Conservation (phyloP, 768 basidiomycete genomes). For the Lepiota subincarnata region DNA sequence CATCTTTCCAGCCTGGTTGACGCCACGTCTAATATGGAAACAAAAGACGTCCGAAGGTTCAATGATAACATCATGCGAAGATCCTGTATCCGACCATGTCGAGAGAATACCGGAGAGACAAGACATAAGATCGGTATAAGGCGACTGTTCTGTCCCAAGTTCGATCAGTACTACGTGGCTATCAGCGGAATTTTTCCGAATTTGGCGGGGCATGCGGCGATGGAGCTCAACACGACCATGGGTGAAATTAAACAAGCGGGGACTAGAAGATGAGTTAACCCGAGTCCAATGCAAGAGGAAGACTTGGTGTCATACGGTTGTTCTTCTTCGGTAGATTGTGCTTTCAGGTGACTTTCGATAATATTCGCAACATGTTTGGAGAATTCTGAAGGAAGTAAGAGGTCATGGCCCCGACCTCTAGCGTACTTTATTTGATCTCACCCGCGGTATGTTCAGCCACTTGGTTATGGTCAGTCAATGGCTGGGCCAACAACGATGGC, state of each 20-base stretch:
- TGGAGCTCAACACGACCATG: constrained; percentile 45
- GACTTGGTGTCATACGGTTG: constrained; percentile 28
- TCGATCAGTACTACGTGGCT: constrained; percentile 52
- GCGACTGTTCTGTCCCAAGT: constrained; percentile 33
- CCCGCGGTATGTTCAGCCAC: constrained; percentile 21
- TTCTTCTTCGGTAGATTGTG: constrained; percentile 29
- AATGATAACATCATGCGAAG: constrained; percentile 54
- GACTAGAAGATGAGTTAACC: constrained; percentile 20
- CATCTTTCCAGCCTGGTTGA: constrained; percentile 20
- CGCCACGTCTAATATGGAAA: constrained; percentile 39
- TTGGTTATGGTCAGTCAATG: constrained; percentile 28
- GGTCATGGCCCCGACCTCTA: neutral
- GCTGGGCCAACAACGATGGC: constrained; percentile 38
- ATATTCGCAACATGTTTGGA: constrained; percentile 36
- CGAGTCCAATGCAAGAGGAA: neutral
- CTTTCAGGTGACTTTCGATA: constrained; percentile 42
- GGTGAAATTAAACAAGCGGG: constrained; percentile 51
- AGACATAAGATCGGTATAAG: constrained; percentile 54
- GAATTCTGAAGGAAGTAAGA: constrained; percentile 38
- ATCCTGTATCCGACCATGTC: constrained; percentile 23
- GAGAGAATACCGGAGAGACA: constrained; percentile 44
- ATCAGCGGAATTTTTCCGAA: constrained; percentile 21
- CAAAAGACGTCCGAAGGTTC: constrained; percentile 60
- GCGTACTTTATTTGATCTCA: constrained; percentile 7
- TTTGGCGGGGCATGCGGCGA: constrained; percentile 18